Conservation (phyloP, 78 protist genomes). For the Monosiga brevicollis region DNA sequence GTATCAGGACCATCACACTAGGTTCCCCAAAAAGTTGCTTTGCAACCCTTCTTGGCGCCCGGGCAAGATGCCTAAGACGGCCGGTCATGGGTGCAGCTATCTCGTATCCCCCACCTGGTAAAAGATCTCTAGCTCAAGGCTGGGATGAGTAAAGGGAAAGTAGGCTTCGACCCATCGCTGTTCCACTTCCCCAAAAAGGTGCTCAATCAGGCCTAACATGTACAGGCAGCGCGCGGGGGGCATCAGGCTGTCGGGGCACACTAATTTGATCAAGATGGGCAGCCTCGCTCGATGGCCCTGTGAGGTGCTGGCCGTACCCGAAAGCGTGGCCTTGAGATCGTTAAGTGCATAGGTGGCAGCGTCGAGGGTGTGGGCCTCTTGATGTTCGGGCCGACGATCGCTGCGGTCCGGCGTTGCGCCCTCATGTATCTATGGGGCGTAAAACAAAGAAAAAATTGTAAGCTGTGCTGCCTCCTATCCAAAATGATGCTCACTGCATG, state of each 20-base stretch:
- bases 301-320: no score
- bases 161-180: constrained; percentile 70
- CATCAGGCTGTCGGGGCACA: no score
- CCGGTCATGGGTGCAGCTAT: no score
- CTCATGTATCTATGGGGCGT: not conserved
- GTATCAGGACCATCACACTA: no score
- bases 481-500: not conserved
- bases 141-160: constrained; percentile 85
- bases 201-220: not conserved
- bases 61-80: no score
- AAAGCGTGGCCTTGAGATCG: not conserved
- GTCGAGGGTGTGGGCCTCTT: not conserved
- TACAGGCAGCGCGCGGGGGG: no score
- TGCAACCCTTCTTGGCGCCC: no score
- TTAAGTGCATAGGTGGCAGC: not conserved
- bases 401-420: not conserved
- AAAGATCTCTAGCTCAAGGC: constrained; percentile 71
- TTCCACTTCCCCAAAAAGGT: constrained; percentile 30
- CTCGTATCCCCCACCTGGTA: no score
- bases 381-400: no score
- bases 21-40: no score
- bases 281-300: no score
- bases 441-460: not conserved
- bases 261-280: no score
- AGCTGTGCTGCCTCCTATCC: not conserved